phyloP scores from a whole-genome alignment of 345 rosid species.

The Brassica nigra region DNA sequence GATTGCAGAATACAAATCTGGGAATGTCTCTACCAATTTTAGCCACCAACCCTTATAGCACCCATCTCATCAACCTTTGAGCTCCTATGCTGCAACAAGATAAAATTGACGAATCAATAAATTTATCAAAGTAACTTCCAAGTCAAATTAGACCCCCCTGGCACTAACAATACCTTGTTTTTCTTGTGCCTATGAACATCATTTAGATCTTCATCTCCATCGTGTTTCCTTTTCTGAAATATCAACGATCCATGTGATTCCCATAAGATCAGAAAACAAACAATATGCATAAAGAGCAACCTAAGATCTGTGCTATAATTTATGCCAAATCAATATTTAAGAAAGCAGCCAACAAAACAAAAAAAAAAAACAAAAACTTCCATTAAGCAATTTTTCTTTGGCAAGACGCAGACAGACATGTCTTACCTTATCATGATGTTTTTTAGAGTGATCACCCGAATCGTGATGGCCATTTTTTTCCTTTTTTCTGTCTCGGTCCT shows the following conservation, averaged over 20 bases:
- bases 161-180: conserved; percentile 84
- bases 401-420: conserved; percentile 25
- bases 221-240: conserved; percentile 95
- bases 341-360: too few species aligned
- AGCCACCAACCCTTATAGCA: conserved; percentile 86
- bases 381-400: not conserved
- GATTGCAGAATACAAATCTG: conserved; percentile 31
- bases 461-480: conserved; percentile 82
- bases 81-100: conserved; percentile 78
- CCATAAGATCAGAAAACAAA: not conserved
- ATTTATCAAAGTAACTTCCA: not conserved
- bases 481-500: conserved; percentile 75
- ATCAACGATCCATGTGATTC: conserved; percentile 22
- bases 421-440: conserved; percentile 85
- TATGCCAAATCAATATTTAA: conserved; percentile 1
- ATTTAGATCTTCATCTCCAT: conserved; percentile 86
- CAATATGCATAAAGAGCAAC: conserved; percentile 19
- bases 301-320: conserved; percentile 2
- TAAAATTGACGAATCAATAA: conserved; percentile 19
- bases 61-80: conserved; percentile 89
- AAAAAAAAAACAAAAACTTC: not conserved
- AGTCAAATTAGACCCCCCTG: not conserved
- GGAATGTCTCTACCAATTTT: conserved; percentile 39
- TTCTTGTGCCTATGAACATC: conserved; percentile 87
- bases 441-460: conserved; percentile 77